Evolutionary conservation across 2,329 filamentous ascomycete species (phyloP), one percentile per base, ranked within the genome.

Genomic region (Didymella sp.): DNA sequence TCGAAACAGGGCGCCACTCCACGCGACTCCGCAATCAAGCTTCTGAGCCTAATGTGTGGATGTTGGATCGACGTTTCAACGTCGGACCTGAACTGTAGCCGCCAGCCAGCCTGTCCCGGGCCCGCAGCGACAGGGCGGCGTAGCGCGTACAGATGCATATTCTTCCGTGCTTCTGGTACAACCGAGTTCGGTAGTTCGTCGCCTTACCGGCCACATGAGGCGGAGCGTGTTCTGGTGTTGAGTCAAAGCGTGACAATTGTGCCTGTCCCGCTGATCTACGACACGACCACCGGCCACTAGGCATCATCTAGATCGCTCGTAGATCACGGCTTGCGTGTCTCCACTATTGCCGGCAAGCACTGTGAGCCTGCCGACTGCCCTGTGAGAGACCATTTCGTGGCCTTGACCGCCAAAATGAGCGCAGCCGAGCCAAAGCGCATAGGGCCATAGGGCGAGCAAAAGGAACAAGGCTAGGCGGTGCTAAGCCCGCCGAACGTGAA

Each of bases 1-100:
- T 69, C 72, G 71, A 75, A 76, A 75, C 73, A 59, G 63, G 64
- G 66, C 67, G 69, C 71, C 67, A 73, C 68, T 59, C 58, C 66
- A 68, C 63, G 61, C 62, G 63, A 68, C 58, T 60, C 58, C 58
- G 63, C 63, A 71, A 58, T 70, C 58, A 73, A 71, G 68, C 72
- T 68, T 70, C 58, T 64, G 65, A 66, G 68, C 69, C 67, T 73
- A 64, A 66, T 64, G 51, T 67, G 58, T 69, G 66, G 58, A 61
- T 70, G 64, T 70, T 64, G 61, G 66, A 71, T 72, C 61, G 68
- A 61, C 56, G 72, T 74, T 74, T 75, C 72, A 73, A 68, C 62
- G 56, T 58, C 46, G 51, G 70, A 61, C 71, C 71, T 66, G 64
- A 63, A 58, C 60, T 70, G 71, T 75, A 76, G 72, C 70, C 73